Evolutionary conservation across 83 land plant species (phyloP).

Genomic region (Thuja plicata): DNA sequence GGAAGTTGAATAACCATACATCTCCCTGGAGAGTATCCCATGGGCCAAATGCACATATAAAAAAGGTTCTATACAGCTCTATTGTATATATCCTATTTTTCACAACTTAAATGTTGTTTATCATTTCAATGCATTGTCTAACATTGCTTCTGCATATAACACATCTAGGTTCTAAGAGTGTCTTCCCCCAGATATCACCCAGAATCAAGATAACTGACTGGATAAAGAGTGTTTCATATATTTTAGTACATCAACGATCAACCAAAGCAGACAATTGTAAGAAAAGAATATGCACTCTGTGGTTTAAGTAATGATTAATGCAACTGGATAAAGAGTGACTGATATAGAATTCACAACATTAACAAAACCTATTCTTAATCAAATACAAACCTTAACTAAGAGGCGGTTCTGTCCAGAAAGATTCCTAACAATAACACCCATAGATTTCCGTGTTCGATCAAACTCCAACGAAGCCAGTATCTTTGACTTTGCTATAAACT

Average conservation of each 20-base stretch:
- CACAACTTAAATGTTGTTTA: too few relatives aligned
- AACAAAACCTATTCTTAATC: background rate
- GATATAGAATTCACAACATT: background rate
- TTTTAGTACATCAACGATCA: background rate
- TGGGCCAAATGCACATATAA: too few relatives aligned
- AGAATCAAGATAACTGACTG: too few relatives aligned
- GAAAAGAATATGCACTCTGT: background rate
- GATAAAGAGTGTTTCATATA: too few relatives aligned
- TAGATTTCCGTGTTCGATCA: conserved; percentile 88
- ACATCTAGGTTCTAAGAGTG: too few relatives aligned
- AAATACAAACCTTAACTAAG: conserved; percentile 11
- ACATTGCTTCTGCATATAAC: too few relatives aligned
- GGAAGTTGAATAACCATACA: too few relatives aligned
- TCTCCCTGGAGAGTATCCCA: too few relatives aligned
- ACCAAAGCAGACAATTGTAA: background rate
- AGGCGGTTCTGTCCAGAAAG: conserved; percentile 38
- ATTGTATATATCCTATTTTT: too few relatives aligned
- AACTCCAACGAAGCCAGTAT: conserved; percentile 83
- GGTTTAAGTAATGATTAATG: background rate
- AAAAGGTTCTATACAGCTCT: too few relatives aligned
- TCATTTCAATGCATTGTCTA: too few relatives aligned
- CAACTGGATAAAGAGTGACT: background rate
- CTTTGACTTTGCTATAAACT: conserved; percentile 66
- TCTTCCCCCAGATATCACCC: too few relatives aligned
- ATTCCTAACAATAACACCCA: conserved; percentile 77